These are phyloP conservation scores for Spiromastix sp. DNA, from an alignment of 2,329 filamentous ascomycete genomes.

Conservation along the genomic window DNA sequence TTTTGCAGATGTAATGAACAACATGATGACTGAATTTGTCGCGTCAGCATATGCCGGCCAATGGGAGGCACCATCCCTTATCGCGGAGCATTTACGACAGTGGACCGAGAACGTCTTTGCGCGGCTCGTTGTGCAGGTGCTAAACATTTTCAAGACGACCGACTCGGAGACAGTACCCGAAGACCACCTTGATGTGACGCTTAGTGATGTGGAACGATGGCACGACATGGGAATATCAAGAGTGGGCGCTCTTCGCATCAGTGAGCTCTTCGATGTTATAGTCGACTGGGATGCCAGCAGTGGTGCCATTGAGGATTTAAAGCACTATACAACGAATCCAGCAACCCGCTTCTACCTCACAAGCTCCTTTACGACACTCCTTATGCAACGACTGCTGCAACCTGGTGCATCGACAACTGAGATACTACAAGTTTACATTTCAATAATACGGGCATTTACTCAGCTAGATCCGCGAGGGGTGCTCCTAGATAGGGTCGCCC, in stretches of 20 bases:
- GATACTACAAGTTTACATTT: constrained; percentile 58
- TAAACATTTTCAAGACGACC: constrained; percentile 29
- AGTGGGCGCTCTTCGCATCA: constrained; percentile 45
- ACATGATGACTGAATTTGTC: constrained; percentile 47
- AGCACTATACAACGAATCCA: constrained; percentile 44
- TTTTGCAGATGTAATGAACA: constrained; percentile 49
- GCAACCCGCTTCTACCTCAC: constrained; percentile 47
- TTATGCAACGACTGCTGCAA: constrained; percentile 48
- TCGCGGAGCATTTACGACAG: constrained; percentile 39
- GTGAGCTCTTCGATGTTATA: constrained; percentile 51
- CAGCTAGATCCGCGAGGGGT: constrained; percentile 55
- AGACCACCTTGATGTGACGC: constrained; percentile 22
- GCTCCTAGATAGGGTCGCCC: constrained; percentile 55
- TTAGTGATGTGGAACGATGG: constrained; percentile 42
- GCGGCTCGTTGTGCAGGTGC: constrained; percentile 40
- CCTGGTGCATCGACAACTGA: constrained; percentile 56
- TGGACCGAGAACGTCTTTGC: constrained; percentile 49
- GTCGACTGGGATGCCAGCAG: constrained; percentile 50
- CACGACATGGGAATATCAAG: constrained; percentile 45
- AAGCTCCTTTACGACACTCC: constrained; percentile 41
- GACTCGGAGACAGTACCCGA: constrained; percentile 14
- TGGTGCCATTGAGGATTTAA: constrained; percentile 52
- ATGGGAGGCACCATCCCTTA: constrained; percentile 42
- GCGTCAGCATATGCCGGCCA: constrained; percentile 46
- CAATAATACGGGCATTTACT: constrained; percentile 54